These are phyloP conservation scores for Trichoderma brevicompactum DNA, from an alignment of 2,329 filamentous ascomycete genomes.

Conservation along the genomic window DNA sequence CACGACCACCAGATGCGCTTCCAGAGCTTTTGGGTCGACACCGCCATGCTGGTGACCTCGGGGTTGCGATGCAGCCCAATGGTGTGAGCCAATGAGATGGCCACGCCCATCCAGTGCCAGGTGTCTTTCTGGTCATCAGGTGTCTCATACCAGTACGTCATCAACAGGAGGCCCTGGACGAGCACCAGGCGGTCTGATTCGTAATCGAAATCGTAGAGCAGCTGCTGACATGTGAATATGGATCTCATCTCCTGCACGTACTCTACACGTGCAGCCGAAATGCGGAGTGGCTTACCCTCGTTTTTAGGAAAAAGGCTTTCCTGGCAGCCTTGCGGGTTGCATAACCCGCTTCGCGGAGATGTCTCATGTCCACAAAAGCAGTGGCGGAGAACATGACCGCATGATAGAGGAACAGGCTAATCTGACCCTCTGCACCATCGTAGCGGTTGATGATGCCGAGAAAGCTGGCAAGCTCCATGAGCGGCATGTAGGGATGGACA, in stretches of 20 bases:
- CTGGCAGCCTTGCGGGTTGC: slow-evolving; percentile 77
- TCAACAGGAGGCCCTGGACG: slow-evolving; percentile 84
- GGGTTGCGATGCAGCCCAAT: slow-evolving; percentile 92
- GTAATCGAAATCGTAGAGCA: slow-evolving; percentile 94
- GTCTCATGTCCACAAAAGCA: slow-evolving; percentile 82
- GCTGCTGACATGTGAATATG: slow-evolving; percentile 50
- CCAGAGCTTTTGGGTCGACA: slow-evolving; percentile 78
- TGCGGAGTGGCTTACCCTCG: slow-evolving; percentile 64
- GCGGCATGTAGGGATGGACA: slow-evolving; percentile 92
- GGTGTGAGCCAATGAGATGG: slow-evolving; percentile 88
- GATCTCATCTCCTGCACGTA: slow-evolving; percentile 1
- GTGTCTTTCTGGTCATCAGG: slow-evolving; percentile 97
- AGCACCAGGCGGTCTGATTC: slow-evolving; percentile 87
- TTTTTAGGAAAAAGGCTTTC: slow-evolving; percentile 86
- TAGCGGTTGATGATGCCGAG: slow-evolving; percentile 63
- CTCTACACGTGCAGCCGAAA: neutral
- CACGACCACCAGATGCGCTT: slow-evolving; percentile 98
- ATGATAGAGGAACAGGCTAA: slow-evolving; percentile 88
- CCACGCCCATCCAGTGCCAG: slow-evolving; percentile 98
- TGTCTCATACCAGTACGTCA: slow-evolving; percentile 98
- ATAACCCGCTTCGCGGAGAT: slow-evolving; percentile 78
- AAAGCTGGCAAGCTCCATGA: slow-evolving; percentile 71
- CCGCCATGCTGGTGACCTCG: slow-evolving; percentile 72
- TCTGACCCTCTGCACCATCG: slow-evolving; percentile 70
- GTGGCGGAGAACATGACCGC: slow-evolving; percentile 93